Percentiles rank a stretch among this genome's conserved stretches.
phyloP scores from a whole-genome alignment of 371 early-diverging fungal species.

The Mucor racemosus region DNA sequence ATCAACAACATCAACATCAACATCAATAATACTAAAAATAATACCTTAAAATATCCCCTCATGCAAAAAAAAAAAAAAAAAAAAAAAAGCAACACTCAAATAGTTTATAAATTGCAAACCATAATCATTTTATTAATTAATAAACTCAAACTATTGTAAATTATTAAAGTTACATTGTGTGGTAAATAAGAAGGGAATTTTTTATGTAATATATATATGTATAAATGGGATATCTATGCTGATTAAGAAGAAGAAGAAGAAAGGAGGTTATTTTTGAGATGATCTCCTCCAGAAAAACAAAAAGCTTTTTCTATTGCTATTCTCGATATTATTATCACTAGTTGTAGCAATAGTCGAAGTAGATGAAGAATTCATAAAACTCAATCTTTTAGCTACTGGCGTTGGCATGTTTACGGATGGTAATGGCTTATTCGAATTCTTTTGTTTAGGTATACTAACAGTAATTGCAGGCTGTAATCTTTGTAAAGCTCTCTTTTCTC shows the following conservation, averaged over 20 bases:
- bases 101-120: neutral
- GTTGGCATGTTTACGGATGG: slow-evolving; percentile 1
- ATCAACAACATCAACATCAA: neutral
- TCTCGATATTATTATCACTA: neutral
- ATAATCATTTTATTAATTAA: neutral
- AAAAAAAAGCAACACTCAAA: neutral
- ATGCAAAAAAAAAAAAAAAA: too few relatives aligned
- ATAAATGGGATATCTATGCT: slow-evolving; percentile 4
- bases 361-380: slow-evolving; percentile 6
- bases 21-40: too few relatives aligned
- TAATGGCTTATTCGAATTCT: neutral
- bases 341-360: slow-evolving; percentile 2
- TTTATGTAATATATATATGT: neutral
- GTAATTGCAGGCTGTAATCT: slow-evolving; percentile 21
- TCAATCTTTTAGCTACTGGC: neutral
- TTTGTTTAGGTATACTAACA: slow-evolving; percentile 4
- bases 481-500: slow-evolving; percentile 46
- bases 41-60: neutral
- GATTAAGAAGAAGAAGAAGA: neutral
- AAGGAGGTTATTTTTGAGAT: neutral
- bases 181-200: too few relatives aligned
- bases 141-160: neutral
- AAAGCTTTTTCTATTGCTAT: slow-evolving; percentile 2
- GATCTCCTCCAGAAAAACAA: slow-evolving; percentile 5
- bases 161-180: slow-evolving; percentile 1